A percentile compares a stretch with the other conserved stretches of the same genome.
Evolutionary conservation across 192 early-diverging fungal genomes (phyloP).

Genomic region (Entomortierella beljakovae): DNA sequence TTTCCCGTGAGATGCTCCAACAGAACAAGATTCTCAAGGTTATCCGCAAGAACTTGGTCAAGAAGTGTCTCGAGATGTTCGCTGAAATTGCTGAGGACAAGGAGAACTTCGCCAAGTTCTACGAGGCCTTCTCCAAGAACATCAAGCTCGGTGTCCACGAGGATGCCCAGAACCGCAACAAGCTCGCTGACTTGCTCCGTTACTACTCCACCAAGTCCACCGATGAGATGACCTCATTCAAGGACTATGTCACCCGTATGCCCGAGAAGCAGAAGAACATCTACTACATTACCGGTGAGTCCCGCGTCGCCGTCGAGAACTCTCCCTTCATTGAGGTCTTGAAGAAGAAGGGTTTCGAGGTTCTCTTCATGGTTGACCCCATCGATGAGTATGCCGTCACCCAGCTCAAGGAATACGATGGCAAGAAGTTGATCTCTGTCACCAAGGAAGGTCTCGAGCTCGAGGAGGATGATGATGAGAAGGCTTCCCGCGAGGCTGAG

Average conservation of each 20-base stretch:
- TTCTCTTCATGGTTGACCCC: slow-evolving; percentile 98
- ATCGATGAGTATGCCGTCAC: slow-evolving; percentile 99
- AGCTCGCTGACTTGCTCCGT: slow-evolving; percentile 97
- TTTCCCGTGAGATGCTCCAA: slow-evolving; percentile 99
- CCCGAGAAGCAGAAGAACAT: slow-evolving; percentile 99
- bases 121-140: slow-evolving; percentile 99
- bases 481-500: slow-evolving; percentile 93
- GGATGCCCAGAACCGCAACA: slow-evolving; percentile 95
- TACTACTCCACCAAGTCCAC: slow-evolving; percentile 98
- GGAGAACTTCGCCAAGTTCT: slow-evolving; percentile 99
- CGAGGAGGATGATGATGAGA: slow-evolving; percentile 99
- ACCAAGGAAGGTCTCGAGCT: slow-evolving; percentile 99
- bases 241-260: slow-evolving; percentile 99
- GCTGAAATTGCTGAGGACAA: slow-evolving; percentile 97
- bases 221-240: slow-evolving; percentile 95
- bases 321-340: slow-evolving; percentile 98
- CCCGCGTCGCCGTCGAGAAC: slow-evolving; percentile 91
- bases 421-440: slow-evolving; percentile 97
- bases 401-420: slow-evolving; percentile 99
- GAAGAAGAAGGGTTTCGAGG: slow-evolving; percentile 99
- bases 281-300: slow-evolving; percentile 98
- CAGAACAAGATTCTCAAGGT: slow-evolving; percentile 99
- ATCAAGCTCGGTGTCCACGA: slow-evolving; percentile 99
- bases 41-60: slow-evolving; percentile 99
- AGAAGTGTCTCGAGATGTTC: slow-evolving; percentile 99